Conservation (phyloP, 208 protist genomes). For the Leishmania arabica region DNA sequence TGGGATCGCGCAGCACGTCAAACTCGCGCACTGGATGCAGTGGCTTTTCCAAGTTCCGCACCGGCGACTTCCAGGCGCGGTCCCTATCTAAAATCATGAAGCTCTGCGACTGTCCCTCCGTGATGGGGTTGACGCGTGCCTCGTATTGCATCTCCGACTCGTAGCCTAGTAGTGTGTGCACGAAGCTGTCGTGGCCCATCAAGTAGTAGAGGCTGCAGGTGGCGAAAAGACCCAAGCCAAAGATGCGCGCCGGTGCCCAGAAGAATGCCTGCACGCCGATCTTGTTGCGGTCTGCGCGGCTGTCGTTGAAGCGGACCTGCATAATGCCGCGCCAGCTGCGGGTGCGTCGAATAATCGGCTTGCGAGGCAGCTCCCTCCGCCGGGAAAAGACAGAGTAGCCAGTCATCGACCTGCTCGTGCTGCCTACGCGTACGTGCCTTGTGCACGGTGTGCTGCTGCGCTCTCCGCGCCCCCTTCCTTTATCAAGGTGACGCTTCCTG, state of each 20-base stretch:
- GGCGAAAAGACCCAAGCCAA: constrained; percentile 58
- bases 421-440: background rate
- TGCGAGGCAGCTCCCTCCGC: constrained; percentile 28
- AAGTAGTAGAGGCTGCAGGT: constrained; percentile 60
- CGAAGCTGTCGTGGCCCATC: constrained; percentile 83
- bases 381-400: constrained; percentile 16
- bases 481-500: background rate
- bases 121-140: constrained; percentile 72
- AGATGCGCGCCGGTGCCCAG: constrained; percentile 77
- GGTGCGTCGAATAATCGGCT: constrained; percentile 80
- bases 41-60: constrained; percentile 75
- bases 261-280: constrained; percentile 64
- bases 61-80: constrained; percentile 71
- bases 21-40: constrained; percentile 75
- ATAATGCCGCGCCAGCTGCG: constrained; percentile 91
- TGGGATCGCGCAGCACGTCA: constrained; percentile 78
- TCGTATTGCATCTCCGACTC: constrained; percentile 93
- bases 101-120: constrained; percentile 18
- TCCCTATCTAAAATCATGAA: constrained; percentile 61
- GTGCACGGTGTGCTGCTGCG: background rate
- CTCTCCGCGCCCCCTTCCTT: background rate
- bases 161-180: constrained; percentile 84
- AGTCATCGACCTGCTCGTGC: background rate
- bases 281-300: constrained; percentile 62
- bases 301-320: constrained; percentile 90